Evolutionary conservation across 2,329 filamentous ascomycete genomes (phyloP).

Genomic region (Trichoderma harzianum): DNA sequence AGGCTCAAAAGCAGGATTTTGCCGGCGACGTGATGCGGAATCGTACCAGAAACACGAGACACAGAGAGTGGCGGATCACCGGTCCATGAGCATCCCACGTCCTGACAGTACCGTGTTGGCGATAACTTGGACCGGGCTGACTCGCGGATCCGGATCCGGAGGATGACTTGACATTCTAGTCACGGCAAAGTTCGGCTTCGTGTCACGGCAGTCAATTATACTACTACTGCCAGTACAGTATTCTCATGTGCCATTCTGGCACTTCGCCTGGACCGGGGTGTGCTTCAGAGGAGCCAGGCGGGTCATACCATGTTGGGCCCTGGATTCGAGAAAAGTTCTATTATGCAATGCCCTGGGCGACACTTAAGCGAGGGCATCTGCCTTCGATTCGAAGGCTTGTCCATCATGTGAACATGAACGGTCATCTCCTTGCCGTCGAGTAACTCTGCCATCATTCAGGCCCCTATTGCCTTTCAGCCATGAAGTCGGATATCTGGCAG

Average conservation of each 20-base stretch:
- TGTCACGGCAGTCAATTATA: not conserved
- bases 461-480: not conserved
- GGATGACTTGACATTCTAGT: not conserved
- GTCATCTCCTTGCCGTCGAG: not conserved
- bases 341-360: not conserved
- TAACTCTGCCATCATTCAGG: not conserved
- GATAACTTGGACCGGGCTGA: not conserved
- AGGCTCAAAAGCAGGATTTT: not conserved
- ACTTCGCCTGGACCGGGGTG: not conserved
- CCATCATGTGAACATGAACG: conserved; percentile 13
- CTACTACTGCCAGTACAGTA: not conserved
- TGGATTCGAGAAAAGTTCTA: conserved; percentile 5
- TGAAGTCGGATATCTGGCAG: not conserved
- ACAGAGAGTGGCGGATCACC: not conserved
- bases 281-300: not conserved
- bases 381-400: not conserved
- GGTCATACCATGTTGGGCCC: not conserved
- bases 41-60: not conserved
- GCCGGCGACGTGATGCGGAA: not conserved
- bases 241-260: not conserved
- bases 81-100: not conserved
- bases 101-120: not conserved
- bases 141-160: not conserved
- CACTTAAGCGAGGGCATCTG: not conserved
- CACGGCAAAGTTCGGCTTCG: not conserved